A percentile compares a stretch with the other conserved stretches of the same genome.
These are phyloP conservation scores for Plantago major DNA, from an alignment of 257 asterid species.

Conservation along the genomic window DNA sequence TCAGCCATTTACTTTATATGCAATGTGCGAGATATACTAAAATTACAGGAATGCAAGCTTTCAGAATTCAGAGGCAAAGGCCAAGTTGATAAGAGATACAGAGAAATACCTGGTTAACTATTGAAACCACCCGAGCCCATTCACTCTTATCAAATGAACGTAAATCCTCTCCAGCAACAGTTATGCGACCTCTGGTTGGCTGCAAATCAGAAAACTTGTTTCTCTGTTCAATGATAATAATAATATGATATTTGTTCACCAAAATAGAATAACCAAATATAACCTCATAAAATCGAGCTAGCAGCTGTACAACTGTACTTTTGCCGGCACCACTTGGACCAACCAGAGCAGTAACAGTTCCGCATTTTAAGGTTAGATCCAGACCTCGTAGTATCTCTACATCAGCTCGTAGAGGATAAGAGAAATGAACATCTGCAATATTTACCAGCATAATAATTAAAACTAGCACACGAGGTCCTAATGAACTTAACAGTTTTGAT, in stretches of 20 bases:
- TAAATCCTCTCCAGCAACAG: conserved; percentile 96
- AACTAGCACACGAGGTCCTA: background rate
- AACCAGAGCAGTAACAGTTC: conserved; percentile 92
- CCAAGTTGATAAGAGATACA: conserved; percentile 14
- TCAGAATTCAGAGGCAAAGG: background rate
- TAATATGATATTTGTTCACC: background rate
- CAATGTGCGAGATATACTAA: background rate
- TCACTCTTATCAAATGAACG: conserved; percentile 88
- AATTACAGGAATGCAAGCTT: background rate
- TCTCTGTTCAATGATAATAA: background rate
- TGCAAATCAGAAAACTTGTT: conserved; percentile 35
- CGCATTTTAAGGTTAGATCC: conserved; percentile 65
- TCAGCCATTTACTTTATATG: background rate
- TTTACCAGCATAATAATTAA: background rate
- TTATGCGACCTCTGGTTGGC: conserved; percentile 88
- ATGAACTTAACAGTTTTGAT: no score
- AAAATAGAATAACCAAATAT: background rate
- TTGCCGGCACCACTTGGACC: conserved; percentile 98
- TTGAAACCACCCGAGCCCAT: conserved; percentile 91
- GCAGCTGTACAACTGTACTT: conserved; percentile 90
- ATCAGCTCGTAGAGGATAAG: conserved; percentile 94
- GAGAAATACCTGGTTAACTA: conserved; percentile 80
- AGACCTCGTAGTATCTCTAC: conserved; percentile 78
- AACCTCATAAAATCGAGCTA: conserved; percentile 97
- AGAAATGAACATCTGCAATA: conserved; percentile 74